These are phyloP conservation scores for Coniochaeta pulveracea DNA, from an alignment of 2,329 filamentous ascomycete genomes.

Conservation along the genomic window DNA sequence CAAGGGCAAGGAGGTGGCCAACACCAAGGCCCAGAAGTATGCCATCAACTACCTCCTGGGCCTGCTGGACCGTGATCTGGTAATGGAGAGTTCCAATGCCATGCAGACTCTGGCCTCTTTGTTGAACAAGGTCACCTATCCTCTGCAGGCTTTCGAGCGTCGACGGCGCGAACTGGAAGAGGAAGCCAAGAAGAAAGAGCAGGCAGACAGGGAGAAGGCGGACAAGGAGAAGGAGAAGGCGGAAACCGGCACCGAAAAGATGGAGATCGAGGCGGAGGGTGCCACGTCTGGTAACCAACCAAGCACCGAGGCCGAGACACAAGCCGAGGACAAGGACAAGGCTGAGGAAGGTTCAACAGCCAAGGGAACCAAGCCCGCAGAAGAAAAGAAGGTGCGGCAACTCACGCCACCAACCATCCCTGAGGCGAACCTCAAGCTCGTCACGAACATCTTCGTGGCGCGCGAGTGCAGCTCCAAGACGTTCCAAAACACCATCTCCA, in stretches of 20 bases:
- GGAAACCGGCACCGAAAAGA: constrained; percentile 6
- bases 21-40: constrained; percentile 73
- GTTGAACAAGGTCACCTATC: constrained; percentile 78
- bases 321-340: constrained; percentile 14
- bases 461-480: constrained; percentile 96
- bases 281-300: constrained; percentile 8
- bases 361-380: constrained; percentile 26
- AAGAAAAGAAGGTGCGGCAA: constrained; percentile 41
- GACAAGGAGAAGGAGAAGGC: constrained; percentile 25
- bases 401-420: constrained; percentile 77
- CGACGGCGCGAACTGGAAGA: constrained; percentile 67
- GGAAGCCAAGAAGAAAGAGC: constrained; percentile 32
- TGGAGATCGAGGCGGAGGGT: background rate
- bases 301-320: constrained; percentile 14
- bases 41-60: constrained; percentile 84
- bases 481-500: constrained; percentile 92
- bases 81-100: constrained; percentile 92
- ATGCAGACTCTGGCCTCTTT: constrained; percentile 90
- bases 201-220: too few relatives aligned
- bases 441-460: constrained; percentile 94
- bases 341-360: constrained; percentile 23
- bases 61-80: constrained; percentile 82
- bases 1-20: constrained; percentile 75
- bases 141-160: constrained; percentile 70
- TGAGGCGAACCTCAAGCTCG: constrained; percentile 76